phyloP scores from a whole-genome alignment of 108 stramenopile species.

The Fistulifera solaris region DNA sequence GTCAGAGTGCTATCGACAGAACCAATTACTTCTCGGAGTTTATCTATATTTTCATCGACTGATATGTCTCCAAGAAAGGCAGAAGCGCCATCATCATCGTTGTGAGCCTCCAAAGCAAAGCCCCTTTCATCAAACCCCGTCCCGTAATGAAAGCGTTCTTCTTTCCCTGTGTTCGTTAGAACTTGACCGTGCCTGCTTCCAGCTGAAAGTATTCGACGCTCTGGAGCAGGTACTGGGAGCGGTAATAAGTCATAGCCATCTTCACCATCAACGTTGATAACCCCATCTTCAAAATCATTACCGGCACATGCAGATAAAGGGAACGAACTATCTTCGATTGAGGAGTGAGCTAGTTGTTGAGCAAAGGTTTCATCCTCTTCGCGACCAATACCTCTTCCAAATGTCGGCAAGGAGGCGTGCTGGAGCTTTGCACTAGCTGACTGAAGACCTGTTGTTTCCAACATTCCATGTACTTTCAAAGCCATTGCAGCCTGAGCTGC shows the following conservation, averaged over 20 bases:
- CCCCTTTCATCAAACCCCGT: conserved; percentile 5
- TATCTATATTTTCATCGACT: conserved; percentile 79
- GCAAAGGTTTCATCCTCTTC: conserved; percentile 31
- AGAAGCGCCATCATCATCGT: conserved; percentile 16
- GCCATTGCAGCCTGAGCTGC: conserved; percentile 82
- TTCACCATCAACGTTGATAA: conserved; percentile 32
- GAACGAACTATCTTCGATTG: background rate
- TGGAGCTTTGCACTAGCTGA: conserved; percentile 79
- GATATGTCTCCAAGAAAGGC: conserved; percentile 58
- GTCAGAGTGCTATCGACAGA: conserved; percentile 57
- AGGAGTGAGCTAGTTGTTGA: background rate
- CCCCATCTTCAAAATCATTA: conserved; percentile 63
- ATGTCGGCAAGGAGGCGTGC: conserved; percentile 75
- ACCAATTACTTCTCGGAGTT: conserved; percentile 65
- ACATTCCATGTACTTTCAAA: conserved; percentile 75
- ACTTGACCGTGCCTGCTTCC: conserved; percentile 11
- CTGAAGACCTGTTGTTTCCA: conserved; percentile 74
- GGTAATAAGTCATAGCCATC: conserved; percentile 76
- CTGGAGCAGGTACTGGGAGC: conserved; percentile 66
- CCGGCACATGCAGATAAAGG: background rate
- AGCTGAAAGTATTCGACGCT: conserved; percentile 52
- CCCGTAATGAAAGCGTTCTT: conserved; percentile 31
- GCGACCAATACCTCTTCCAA: conserved; percentile 44
- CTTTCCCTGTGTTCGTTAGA: background rate
- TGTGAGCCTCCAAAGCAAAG: conserved; percentile 15